phyloP scores from a whole-genome alignment of 129 eudicot genomes.

The Chrysanthemum lavandulifolium region DNA sequence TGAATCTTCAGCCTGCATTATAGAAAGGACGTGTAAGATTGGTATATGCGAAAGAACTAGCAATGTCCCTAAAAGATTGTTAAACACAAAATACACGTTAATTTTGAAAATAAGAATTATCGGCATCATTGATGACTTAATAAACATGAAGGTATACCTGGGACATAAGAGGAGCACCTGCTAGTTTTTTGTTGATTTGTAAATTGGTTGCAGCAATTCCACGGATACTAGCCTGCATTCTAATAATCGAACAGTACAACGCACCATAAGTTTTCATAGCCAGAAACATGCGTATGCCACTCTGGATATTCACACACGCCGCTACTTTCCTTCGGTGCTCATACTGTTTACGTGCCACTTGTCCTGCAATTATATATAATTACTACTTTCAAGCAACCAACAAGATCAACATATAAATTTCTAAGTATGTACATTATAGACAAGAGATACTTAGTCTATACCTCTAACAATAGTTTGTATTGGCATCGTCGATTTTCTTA shows the following conservation, averaged over 20 bases:
- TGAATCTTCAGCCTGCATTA: constrained; percentile 69
- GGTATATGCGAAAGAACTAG: constrained; percentile 1
- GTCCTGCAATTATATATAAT: constrained; percentile 37
- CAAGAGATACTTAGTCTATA: constrained; percentile 26
- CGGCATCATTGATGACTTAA: neutral
- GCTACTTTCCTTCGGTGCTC: constrained; percentile 50
- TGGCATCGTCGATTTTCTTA: constrained; percentile 45
- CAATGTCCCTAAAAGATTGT: neutral
- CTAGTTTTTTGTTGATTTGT: constrained; percentile 36
- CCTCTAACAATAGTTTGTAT: constrained; percentile 83
- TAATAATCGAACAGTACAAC: constrained; percentile 46
- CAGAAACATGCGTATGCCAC: constrained; percentile 43
- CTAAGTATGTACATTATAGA: constrained; percentile 3
- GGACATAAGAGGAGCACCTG: constrained; percentile 51
- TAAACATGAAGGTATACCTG: constrained; percentile 47
- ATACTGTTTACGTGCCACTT: constrained; percentile 49
- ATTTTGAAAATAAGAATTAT: neutral
- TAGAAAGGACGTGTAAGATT: constrained; percentile 11
- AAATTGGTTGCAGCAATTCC: constrained; percentile 61
- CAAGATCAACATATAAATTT: neutral
- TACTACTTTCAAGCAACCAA: neutral
- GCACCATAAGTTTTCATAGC: constrained; percentile 46
- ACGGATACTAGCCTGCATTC: constrained; percentile 60
- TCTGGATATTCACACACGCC: constrained; percentile 67
- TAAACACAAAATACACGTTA: neutral